Evolutionary conservation across 2,329 filamentous ascomycete genomes (phyloP), one percentile per base, ranked within the genome.

Genomic region (Fusarium chuoi): DNA sequence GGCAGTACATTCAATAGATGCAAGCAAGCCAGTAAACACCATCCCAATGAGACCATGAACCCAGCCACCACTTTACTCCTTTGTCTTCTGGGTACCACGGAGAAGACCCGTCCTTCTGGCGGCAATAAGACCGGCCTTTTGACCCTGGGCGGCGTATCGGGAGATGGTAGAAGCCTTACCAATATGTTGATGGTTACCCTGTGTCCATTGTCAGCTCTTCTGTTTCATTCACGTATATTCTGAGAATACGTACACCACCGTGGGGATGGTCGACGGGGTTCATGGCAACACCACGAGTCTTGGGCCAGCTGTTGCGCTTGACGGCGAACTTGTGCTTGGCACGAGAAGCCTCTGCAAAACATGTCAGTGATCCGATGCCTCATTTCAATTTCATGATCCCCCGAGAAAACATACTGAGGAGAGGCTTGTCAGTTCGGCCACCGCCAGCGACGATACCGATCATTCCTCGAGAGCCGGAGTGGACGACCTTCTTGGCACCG

Each of bases 261-360:
- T 96, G 94, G 87, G 94, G 94, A 92, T 99, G 96, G 89, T 99
- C 96, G 84, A 99, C 96, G 83, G 96, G 96, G 90, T 99, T 99
- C 96, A 99, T 99, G 88, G 96, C 96, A 93, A 99, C 96, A 98
- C 96, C 96, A 96, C 96, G 96, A 91, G 96, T 99, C 94, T 97
- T 98, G 89, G 96, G 96, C 96, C 96, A 99, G 85, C 92, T 96
- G 94, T 99, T 98, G 86, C 96, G 95, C 95, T 99, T 99, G 89
- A 98, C 97, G 81, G 95, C 95, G 89, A 98, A 99, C 94, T 99
- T 99, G 87, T 98, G 96, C 94, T 98, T 99, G 84, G 96, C 96
- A 85, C 96, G 94, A 84, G 96, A 98, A 83, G 96, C 96, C 96
- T 99, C 92, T 94, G 89, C 87, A 49, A 55, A 35, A 65, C 41